Base-by-base conservation (phyloP, 345 rosid genomes). In the Toxicodendron radicans region DNA sequence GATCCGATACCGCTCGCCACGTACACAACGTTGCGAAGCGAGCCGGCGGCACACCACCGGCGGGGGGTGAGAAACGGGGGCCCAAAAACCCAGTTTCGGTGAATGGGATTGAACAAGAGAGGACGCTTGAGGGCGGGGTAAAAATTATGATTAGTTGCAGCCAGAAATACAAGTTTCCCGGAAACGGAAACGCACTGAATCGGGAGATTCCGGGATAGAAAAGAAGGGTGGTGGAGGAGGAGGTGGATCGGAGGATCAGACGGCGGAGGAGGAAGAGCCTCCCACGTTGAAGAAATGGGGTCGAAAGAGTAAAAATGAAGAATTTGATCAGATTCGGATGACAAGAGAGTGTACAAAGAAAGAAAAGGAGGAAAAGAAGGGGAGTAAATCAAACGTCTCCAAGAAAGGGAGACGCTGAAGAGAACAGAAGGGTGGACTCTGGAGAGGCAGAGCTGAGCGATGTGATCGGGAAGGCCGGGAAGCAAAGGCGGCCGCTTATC, bases 11-110 rank as follows among this genome's bases (percentile, higher is more conserved):
- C 90, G 69, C 88, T 83, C 1, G 83, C 88, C 0, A 84, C 77
- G 21, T 83, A 87, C 2, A 67, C 75, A 21, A 78, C 54, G 5
- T 70, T 64, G 2, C 77, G 41, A 1, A 56, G 46, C 0, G 75
- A 63, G 0, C 90, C 90, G 1, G 85, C 83, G 3, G 82, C 87
- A 58, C 90, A 87, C 90, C 90, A 87, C 10, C 90, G 84, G 57
- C 90, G 87, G 0, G 90, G 84, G 6, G 79, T 62, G 18, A 73
- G 14, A 21, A 85, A 79, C 0, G 73, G 75, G 0, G 90, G 87
- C 7, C 90, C 90, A 24, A 54, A 54, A 64, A 41, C 2, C 90
- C 90, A 87, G n/a, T 12, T 46, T 0, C 73, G 30, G 33, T 73
- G 2, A n/a, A 52, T 7, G 13, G 90, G 90, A 59, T 83, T 61